These are phyloP conservation scores for Populus hybrid DNA, from an alignment of 441 rosid species.

Conservation along the genomic window DNA sequence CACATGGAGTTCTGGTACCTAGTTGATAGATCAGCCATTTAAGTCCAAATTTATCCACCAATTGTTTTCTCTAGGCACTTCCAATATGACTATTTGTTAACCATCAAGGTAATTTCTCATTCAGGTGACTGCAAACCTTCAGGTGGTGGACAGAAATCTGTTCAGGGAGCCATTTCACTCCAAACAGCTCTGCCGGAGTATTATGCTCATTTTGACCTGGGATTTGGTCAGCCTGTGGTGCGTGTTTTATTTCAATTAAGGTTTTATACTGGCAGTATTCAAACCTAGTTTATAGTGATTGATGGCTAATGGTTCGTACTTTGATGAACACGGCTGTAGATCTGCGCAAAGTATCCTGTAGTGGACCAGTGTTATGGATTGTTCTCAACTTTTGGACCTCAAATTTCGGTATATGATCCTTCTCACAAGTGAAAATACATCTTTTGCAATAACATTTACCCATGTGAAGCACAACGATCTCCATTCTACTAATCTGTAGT, in stretches of 20 bases:
- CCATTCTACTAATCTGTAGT: not conserved
- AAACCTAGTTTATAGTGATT: not conserved
- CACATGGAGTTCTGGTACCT: not conserved
- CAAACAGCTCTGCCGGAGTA: slow-evolving; percentile 51
- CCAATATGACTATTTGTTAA: slow-evolving; percentile 12
- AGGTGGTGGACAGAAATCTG: slow-evolving; percentile 39
- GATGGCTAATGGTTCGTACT: slow-evolving; percentile 2
- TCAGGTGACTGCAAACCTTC: slow-evolving; percentile 59
- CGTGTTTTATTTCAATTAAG: not conserved
- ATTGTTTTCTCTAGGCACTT: no score
- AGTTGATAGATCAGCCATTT: not conserved
- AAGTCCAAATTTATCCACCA: not conserved
- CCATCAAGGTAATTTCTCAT: slow-evolving; percentile 13
- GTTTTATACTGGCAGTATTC: slow-evolving; percentile 6
- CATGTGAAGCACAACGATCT: not conserved
- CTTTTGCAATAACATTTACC: not conserved
- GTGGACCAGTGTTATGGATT: slow-evolving; percentile 65
- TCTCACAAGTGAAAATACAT: not conserved
- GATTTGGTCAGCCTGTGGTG: slow-evolving; percentile 66
- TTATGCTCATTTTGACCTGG: slow-evolving; percentile 47
- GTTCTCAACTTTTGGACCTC: slow-evolving; percentile 68
- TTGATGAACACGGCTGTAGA: slow-evolving; percentile 31
- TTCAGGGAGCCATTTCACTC: slow-evolving; percentile 43
- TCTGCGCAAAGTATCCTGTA: slow-evolving; percentile 56
- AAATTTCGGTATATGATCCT: slow-evolving; percentile 41